Conservation (phyloP, 2,329 filamentous ascomycete species). For the Diaporthe longicolla region DNA sequence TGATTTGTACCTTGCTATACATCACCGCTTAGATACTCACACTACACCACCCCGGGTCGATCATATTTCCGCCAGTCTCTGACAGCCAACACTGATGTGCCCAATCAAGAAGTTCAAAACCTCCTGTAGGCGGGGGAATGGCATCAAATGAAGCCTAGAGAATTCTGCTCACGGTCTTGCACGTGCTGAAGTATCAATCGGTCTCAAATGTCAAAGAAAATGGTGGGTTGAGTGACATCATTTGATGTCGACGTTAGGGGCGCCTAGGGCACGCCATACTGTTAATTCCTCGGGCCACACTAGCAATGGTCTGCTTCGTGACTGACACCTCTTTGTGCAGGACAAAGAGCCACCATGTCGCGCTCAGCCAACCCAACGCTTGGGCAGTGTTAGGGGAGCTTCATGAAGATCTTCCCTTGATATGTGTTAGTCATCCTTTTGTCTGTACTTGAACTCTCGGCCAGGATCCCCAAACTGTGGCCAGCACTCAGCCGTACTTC, state of each 20-base stretch:
- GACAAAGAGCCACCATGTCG: background rate
- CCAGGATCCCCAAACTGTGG: background rate
- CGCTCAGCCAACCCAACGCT: background rate
- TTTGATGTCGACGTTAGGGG: background rate
- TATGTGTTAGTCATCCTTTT: background rate
- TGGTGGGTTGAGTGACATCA: too few relatives aligned
- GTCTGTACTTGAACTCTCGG: background rate
- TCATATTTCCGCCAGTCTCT: background rate
- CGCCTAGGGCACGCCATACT: too few relatives aligned
- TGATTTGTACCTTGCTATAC: too few relatives aligned
- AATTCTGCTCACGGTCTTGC: too few relatives aligned
- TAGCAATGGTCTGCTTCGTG: background rate
- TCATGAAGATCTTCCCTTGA: background rate
- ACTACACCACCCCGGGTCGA: background rate
- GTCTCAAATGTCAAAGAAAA: background rate
- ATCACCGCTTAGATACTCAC: background rate
- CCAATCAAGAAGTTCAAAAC: background rate
- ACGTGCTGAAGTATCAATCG: background rate
- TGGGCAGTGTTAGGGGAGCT: too few relatives aligned
- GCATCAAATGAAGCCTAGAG: background rate
- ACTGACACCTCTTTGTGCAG: background rate
- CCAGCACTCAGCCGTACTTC: background rate
- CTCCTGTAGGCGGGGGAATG: background rate
- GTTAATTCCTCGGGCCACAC: fast-evolving
- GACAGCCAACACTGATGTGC: background rate